Base-by-base conservation (phyloP, 495 filamentous ascomycete species). In the Rhizodiscina lignyota region DNA sequence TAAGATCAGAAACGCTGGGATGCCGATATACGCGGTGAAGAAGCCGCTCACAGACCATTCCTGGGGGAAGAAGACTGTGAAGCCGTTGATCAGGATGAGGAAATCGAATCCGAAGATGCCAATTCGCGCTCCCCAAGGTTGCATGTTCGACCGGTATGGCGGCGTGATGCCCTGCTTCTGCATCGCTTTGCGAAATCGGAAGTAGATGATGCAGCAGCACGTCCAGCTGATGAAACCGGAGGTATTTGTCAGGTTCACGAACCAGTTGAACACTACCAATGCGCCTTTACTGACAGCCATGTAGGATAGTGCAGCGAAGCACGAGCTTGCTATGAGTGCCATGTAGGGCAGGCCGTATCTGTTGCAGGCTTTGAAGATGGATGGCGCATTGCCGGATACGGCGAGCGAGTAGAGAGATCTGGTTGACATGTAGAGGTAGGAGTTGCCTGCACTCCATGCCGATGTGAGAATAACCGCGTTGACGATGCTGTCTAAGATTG, bases 141-240 rank as follows among this genome's bases (percentile, higher is more conserved):
- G n/a, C n/a, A n/a, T n/a, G n/a, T n/a, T n/a, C n/a, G n/a, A n/a
- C n/a, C n/a, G n/a, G n/a, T n/a, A n/a, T n/a, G n/a, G n/a, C 8
- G 37, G 43, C 5, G 59, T 49, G 10, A 68, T 38, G 21, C 47
- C 47, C 24, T 67, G 52, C 44, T 49, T 52, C 4, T 38, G 19
- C n/a, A 64, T 48, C 19, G 62, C 61, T 37, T 59, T 58, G 34
- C 60, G 60, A 44, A 65, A 66, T 19, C 61, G 63, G 28, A 55
- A 40, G 36, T 50, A 55, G 10, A 47, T 50, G 34, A 55, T 50
- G 37, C 42, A 40, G 28, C 41, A 38, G 4, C 48, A 43, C 35
- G 52, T 52, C 51, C 51, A 54, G 18, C 49, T 44, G 38, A 54
- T 47, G 41, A 47, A 52, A n/a, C 47, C 47, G 8, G 45, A 47